A percentile compares a stretch with the other conserved stretches of the same genome.
phyloP scores from a whole-genome alignment of 345 rosid species.

The Orychophragmus violaceus region DNA sequence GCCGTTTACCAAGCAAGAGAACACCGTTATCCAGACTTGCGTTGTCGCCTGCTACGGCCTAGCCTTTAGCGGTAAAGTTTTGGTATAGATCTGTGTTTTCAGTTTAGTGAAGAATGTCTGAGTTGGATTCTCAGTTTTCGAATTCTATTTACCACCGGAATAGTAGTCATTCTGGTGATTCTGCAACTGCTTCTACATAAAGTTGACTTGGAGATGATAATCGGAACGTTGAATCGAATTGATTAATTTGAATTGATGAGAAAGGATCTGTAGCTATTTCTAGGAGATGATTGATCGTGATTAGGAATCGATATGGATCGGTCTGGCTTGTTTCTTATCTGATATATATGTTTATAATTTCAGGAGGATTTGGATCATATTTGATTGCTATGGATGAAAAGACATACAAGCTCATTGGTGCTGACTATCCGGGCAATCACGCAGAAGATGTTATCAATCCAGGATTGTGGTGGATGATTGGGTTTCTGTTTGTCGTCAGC shows the following conservation, averaged over 20 bases:
- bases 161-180: background rate
- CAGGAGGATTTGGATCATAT: constrained; percentile 92
- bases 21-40: constrained; percentile 89
- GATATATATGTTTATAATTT: background rate
- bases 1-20: constrained; percentile 89
- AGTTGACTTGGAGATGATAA: background rate
- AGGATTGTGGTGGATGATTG: constrained; percentile 87
- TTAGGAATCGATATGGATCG: too few species aligned
- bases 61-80: constrained; percentile 58
- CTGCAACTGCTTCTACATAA: background rate
- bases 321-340: background rate
- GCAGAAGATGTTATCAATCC: constrained; percentile 67
- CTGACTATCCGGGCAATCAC: constrained; percentile 78
- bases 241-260: background rate
- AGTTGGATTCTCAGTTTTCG: background rate
- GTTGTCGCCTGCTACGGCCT: constrained; percentile 98
- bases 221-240: background rate
- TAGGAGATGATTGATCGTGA: background rate
- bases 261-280: too few species aligned
- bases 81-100: background rate
- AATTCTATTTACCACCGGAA: background rate
- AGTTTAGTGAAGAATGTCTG: background rate
- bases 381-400: constrained; percentile 82
- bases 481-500: constrained; percentile 79
- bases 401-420: constrained; percentile 77